Conservation (phyloP, 2,329 filamentous ascomycete species). For the Trichoderma atroviride region DNA sequence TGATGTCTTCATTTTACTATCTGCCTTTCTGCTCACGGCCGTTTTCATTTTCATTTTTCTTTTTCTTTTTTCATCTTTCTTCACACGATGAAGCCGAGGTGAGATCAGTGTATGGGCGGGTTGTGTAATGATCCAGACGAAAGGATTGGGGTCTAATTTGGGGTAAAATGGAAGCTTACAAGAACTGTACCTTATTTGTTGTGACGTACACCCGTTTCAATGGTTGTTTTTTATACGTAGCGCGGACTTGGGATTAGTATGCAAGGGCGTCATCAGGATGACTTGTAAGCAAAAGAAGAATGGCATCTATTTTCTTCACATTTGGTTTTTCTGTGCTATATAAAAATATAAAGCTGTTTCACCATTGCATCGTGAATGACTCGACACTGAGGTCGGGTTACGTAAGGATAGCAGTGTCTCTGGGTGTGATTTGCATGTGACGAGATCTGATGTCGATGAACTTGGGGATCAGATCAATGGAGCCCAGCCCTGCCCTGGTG, state of each 20-base stretch:
- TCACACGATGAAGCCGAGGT: not conserved
- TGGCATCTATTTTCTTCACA: not conserved
- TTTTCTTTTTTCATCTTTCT: not conserved
- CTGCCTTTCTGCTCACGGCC: conserved; percentile 6
- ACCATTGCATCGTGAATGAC: not conserved
- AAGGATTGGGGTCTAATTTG: conserved; percentile 5
- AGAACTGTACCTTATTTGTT: not conserved
- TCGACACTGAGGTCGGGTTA: not conserved
- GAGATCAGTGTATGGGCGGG: not conserved
- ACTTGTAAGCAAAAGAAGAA: not conserved
- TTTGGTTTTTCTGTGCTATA: not conserved
- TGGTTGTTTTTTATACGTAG: not conserved
- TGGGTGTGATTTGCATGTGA: conserved; percentile 14
- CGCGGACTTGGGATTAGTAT: not conserved
- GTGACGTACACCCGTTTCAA: not conserved
- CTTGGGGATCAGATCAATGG: conserved; percentile 20
- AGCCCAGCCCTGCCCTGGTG: not conserved
- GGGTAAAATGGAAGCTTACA: not conserved
- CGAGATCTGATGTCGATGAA: conserved; percentile 11
- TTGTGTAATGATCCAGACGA: conserved; percentile 8
- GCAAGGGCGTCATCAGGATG: not conserved
- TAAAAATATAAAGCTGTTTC: not conserved
- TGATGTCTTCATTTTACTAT: not conserved
- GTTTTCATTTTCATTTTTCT: not conserved
- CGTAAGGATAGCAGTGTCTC: not conserved